phyloP scores from a whole-genome alignment of 2,329 filamentous ascomycete genomes.

The Stemphylium vesicarium region DNA sequence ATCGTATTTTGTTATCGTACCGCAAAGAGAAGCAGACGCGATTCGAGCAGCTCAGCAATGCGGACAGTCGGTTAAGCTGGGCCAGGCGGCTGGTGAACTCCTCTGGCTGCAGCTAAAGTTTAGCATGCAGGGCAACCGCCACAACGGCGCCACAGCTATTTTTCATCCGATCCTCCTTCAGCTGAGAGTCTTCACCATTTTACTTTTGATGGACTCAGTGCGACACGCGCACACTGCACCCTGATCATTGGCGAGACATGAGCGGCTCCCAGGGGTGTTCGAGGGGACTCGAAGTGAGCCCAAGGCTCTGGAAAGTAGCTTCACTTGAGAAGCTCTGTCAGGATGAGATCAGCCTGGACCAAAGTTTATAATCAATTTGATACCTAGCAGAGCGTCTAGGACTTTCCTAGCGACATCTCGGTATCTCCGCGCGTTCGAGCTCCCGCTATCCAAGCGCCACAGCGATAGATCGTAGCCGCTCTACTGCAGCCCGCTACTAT shows the following conservation, averaged over 20 bases:
- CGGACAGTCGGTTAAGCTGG: not conserved
- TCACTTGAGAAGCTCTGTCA: not conserved
- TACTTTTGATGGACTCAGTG: not conserved
- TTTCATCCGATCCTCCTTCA: not conserved
- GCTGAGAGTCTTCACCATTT: not conserved
- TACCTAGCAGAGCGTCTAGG: not conserved
- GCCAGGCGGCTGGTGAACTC: constrained; percentile 2
- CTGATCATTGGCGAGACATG: not conserved
- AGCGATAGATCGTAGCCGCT: not conserved
- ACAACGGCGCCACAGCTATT: not conserved
- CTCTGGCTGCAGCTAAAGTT: constrained; percentile 9
- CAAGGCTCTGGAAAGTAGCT: no score
- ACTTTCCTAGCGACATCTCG: not conserved
- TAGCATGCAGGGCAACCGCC: constrained; percentile 3
- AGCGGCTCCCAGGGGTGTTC: no score
- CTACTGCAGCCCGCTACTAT: not conserved
- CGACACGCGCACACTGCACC: not conserved
- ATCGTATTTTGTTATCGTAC: not conserved
- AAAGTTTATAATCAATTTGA: not conserved
- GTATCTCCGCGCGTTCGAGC: not conserved
- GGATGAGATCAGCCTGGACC: not conserved
- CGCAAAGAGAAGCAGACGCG: not conserved
- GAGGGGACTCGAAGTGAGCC: no score
- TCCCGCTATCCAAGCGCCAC: not conserved
- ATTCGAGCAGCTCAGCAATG: not conserved